Conservation (phyloP, 805 yeast species). For the Yamadazyma takamatsuzukensis region DNA sequence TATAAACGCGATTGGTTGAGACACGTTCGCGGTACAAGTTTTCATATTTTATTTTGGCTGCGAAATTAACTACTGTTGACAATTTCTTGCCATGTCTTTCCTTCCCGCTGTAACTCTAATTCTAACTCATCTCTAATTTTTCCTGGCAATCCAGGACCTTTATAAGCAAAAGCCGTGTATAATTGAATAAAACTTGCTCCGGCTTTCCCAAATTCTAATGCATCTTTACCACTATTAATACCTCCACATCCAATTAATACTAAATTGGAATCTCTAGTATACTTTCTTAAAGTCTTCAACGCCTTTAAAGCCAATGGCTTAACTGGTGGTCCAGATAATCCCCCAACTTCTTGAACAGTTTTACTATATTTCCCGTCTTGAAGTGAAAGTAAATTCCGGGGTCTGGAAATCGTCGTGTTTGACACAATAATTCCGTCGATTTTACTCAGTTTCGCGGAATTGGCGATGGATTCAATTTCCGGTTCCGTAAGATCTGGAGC, state of each 20-base stretch:
- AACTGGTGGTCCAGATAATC: constrained; percentile 88
- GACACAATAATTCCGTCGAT: constrained; percentile 92
- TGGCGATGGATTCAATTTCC: constrained; percentile 80
- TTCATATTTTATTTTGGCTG: too few species aligned
- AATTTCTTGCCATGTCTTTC: constrained; percentile 80
- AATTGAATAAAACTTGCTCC: constrained; percentile 90
- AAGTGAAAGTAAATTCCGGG: constrained; percentile 53
- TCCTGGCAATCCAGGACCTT: constrained; percentile 79
- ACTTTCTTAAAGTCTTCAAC: constrained; percentile 63
- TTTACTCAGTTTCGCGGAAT: constrained; percentile 67
- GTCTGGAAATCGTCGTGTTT: constrained; percentile 88
- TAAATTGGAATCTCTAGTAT: constrained; percentile 68
- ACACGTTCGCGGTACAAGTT: too few species aligned
- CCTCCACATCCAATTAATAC: constrained; percentile 95
- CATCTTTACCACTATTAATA: constrained; percentile 82
- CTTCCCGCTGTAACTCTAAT: constrained; percentile 58
- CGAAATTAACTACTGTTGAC: too few species aligned
- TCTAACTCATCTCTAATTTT: constrained; percentile 41
- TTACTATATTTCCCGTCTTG: too few species aligned
- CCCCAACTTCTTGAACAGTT: constrained; percentile 68
- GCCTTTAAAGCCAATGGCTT: constrained; percentile 77
- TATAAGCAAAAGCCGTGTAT: constrained; percentile 87
- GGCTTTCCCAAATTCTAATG: constrained; percentile 84
- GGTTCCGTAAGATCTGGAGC: constrained; percentile 88
- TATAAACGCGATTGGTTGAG: not conserved